Evolutionary conservation across 164 flowering plant species (phyloP).

Genomic region (Saururus chinensis): DNA sequence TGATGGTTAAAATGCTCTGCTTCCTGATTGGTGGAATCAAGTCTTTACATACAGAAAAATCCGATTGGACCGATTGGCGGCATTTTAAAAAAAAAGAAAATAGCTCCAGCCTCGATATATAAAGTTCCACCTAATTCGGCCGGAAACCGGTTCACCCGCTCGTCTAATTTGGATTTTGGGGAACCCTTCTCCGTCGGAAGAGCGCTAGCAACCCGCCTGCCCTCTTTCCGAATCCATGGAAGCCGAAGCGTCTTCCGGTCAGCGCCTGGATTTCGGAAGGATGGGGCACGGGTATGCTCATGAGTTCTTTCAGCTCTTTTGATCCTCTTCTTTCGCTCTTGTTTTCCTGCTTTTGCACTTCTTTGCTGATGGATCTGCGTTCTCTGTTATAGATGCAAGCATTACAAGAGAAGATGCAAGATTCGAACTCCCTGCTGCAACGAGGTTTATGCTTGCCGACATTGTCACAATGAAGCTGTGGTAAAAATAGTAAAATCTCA

Average conservation of each 20-base stretch:
- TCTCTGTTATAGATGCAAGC: constrained; percentile 45
- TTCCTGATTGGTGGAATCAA: too few species aligned
- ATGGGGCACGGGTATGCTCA: constrained; percentile 67
- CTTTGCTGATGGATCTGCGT: not conserved
- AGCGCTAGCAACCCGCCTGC: not conserved
- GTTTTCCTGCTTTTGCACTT: not conserved
- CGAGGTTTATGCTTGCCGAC: constrained; percentile 78
- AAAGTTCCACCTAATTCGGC: too few species aligned
- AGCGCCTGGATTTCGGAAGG: constrained; percentile 76
- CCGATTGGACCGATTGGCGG: too few species aligned
- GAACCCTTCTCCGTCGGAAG: too few species aligned
- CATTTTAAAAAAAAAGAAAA: too few species aligned
- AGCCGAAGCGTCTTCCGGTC: constrained; percentile 39
- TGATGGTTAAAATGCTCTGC: too few species aligned
- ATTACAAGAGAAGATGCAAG: constrained; percentile 83
- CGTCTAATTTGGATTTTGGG: too few species aligned
- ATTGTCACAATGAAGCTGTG: constrained; percentile 87
- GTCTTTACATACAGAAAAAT: too few species aligned
- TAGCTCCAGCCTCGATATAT: too few species aligned
- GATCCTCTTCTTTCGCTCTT: not conserved
- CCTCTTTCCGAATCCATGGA: constrained; percentile 33
- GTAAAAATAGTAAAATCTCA: constrained; percentile 16
- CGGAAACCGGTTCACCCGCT: too few species aligned
- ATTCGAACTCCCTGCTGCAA: constrained; percentile 92
- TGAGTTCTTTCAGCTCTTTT: too few species aligned